A percentile compares a stretch with the other conserved stretches of the same genome.
Evolutionary conservation across 495 filamentous ascomycete genomes (phyloP).

Genomic region (Penicillium paxilli): DNA sequence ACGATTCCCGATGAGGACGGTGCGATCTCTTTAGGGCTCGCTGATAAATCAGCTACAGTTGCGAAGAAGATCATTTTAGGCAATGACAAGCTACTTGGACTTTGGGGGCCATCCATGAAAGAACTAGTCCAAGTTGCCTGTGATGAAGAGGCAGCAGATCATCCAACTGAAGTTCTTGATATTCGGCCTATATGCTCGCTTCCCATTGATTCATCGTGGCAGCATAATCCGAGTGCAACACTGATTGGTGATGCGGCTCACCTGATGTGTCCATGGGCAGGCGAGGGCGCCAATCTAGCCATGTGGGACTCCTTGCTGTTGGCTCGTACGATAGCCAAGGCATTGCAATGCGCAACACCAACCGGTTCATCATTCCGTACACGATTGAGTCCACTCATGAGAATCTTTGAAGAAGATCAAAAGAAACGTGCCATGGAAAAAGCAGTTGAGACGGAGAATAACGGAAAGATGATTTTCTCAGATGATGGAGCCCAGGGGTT

Average conservation of each 20-base stretch:
- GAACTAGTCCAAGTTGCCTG: slow-evolving; percentile 39
- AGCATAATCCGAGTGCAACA: slow-evolving; percentile 42
- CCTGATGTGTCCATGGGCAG: slow-evolving; percentile 60
- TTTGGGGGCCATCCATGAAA: slow-evolving; percentile 33
- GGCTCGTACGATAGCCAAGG: slow-evolving; percentile 35
- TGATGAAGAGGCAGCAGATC: slow-evolving; percentile 28
- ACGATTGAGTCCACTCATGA: slow-evolving; percentile 23
- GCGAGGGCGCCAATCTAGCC: slow-evolving; percentile 60
- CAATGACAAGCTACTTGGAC: slow-evolving; percentile 28
- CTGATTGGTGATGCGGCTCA: slow-evolving; percentile 64
- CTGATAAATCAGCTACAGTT: slow-evolving; percentile 20
- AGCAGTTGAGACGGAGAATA: not conserved
- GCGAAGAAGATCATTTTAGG: slow-evolving; percentile 32
- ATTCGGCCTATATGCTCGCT: slow-evolving; percentile 49
- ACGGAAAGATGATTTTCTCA: not conserved
- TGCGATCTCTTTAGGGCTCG: slow-evolving; percentile 20
- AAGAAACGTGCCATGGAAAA: not conserved
- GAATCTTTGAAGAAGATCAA: slow-evolving; percentile 39
- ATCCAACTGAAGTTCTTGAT: slow-evolving; percentile 21
- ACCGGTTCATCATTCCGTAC: slow-evolving; percentile 14
- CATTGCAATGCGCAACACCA: not conserved
- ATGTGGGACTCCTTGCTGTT: slow-evolving; percentile 58
- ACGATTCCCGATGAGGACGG: slow-evolving; percentile 32
- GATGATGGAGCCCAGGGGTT: not conserved
- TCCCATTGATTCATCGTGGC: slow-evolving; percentile 51